Evolutionary conservation across 1,284 basidiomycete genomes (phyloP).

Genomic region (Puccinia novopanici): DNA sequence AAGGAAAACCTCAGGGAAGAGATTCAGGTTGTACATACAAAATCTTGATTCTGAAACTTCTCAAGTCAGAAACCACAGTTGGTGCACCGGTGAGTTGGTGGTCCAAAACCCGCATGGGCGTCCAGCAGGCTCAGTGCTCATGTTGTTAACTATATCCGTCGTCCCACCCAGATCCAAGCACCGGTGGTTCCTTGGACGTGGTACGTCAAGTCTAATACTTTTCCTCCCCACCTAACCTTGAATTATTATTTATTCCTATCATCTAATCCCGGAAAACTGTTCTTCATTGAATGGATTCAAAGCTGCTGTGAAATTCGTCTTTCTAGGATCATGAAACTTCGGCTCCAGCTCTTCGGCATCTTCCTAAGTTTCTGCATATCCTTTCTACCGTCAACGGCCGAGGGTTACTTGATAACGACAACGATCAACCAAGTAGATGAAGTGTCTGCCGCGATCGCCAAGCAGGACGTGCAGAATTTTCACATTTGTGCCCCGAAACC

Average conservation of each 20-base stretch:
- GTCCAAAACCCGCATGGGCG: too few species aligned
- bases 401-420: not conserved
- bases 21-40: too few species aligned
- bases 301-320: not conserved
- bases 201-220: not conserved
- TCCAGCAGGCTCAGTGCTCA: too few species aligned
- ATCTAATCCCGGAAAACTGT: not conserved
- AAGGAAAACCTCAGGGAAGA: too few species aligned
- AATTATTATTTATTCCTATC: not conserved
- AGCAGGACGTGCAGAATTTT: constrained; percentile 3
- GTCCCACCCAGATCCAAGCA: not conserved
- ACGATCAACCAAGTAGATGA: not conserved
- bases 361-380: not conserved
- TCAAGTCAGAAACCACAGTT: too few species aligned
- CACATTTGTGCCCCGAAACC: not conserved
- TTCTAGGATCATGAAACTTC: not conserved
- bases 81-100: too few species aligned
- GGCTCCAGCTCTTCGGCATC: not conserved
- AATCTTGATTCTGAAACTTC: too few species aligned
- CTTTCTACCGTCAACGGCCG: not conserved
- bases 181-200: not conserved
- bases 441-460: not conserved
- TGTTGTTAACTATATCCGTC: too few species aligned
- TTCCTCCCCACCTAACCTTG: not conserved
- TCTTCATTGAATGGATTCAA: not conserved